Base-by-base conservation (phyloP, 139 green algal species). In the Haematococcus sp. region DNA sequence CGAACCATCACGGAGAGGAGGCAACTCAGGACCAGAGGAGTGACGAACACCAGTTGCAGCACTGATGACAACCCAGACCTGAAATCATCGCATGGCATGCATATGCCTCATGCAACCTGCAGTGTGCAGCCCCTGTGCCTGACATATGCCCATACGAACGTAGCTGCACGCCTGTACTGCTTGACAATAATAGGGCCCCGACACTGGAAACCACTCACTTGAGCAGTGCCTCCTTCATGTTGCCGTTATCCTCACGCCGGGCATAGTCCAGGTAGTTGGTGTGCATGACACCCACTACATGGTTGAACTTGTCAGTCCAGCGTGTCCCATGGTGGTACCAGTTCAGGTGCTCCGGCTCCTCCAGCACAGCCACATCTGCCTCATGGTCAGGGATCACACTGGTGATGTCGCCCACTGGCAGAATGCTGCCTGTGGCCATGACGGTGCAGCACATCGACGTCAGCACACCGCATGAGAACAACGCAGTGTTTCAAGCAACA, bases 231-330 rank as follows among this genome's bases (percentile, higher is more conserved):
- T 89, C 88, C 78, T 94, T 96, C 19, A 95, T 28, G 15, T 81
- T 33, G 3, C 93, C 93, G 16, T 87, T 74, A 56, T 93, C 87
- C 82, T 97, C 93, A 11, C 91, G 70, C 17, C 88, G 83, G 1
- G 88, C 96, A 74, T 99, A 99, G 84, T 99, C 96, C 60, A 98
- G 86, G 84, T 99, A 99, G 87, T 99, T 99, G 68, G 96, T 99
- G 89, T 99, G 96, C 81, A 99, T 93, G 58, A 99, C 89, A 27
- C 93, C 96, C 55, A 63, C 96, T 43, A 99, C 96, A 78, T 98
- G 92, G 56, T 91, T 79, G 81, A 99, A 99, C 84, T 97, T 97
- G 86, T 99, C 90, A 5, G 89, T 98, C 96, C 96, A 99, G 33
- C 96, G 86, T 58, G 71, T 68, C 0, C 96, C 96, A 71, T 98